phyloP scores from a whole-genome alignment of 2,329 filamentous ascomycete genomes.

The Aureobasidium leucospermi region DNA sequence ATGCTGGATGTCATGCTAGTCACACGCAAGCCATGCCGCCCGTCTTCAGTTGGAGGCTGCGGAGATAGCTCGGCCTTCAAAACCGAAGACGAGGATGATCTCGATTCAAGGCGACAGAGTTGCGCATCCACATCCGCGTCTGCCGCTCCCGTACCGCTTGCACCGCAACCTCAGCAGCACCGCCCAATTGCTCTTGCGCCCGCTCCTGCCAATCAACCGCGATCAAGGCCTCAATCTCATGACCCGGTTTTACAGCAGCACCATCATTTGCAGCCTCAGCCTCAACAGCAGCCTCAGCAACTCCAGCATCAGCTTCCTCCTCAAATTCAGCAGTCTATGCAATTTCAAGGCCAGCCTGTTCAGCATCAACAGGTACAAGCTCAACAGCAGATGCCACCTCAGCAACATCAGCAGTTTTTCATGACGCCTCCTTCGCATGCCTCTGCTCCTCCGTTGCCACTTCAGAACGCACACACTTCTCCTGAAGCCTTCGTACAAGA shows the following conservation, averaged over 20 bases:
- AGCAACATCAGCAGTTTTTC: neutral
- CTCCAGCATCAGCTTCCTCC: neutral
- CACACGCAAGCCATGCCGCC: slow-evolving; percentile 5
- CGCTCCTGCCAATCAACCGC: neutral
- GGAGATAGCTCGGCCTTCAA: neutral
- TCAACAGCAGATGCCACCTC: neutral
- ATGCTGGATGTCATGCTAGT: slow-evolving; percentile 15
- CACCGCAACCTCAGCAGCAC: slow-evolving; percentile 15
- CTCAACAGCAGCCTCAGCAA: neutral
- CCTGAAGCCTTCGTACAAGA: neutral
- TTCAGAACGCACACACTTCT: neutral
- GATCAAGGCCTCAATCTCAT: neutral
- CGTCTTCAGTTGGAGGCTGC: neutral
- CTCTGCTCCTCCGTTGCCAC: neutral
- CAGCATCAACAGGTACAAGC: neutral
- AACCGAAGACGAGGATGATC: slow-evolving; percentile 1
- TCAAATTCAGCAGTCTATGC: neutral
- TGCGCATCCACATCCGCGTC: neutral
- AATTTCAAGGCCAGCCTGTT: neutral
- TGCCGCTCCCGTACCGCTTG: neutral
- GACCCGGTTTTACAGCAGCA: neutral
- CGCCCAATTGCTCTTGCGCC: neutral
- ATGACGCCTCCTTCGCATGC: neutral
- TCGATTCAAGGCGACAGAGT: neutral
- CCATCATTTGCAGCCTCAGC: neutral